Base-by-base conservation (phyloP, 139 green algal genomes). In the Chlamydomonas eustigma region DNA sequence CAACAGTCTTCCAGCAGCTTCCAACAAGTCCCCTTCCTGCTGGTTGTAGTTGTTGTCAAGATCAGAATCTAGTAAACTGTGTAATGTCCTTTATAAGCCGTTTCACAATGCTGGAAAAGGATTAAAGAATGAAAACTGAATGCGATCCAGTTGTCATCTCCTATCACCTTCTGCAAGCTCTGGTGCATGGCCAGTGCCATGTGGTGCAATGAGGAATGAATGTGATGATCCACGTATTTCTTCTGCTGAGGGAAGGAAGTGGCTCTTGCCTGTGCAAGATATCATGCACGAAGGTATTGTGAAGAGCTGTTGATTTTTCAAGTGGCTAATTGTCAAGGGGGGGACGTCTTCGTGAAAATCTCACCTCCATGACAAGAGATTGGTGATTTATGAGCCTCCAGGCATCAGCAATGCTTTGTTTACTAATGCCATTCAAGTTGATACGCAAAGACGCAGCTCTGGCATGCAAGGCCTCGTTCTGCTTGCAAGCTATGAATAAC, bases 171-270 rank as follows among this genome's bases (percentile, higher is more conserved):
- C 18, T 12, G 12, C 44, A 58, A 18, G 12, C 12, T 18, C 18
- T 28, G 44, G 44, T 58, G 44, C 18, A 58, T 58, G 44, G 44
- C 44, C n/a, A 18, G 44, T 18, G 44, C 12, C 44, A 58, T 12
- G 12, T 58, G 44, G 12, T 12, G 44, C 58, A 32, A 70, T 32
- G 25, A 37, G 58, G 58, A 24, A 32, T 28, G 58, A 22, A 70
- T 28, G 58, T 70, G 58, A 22, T 32, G 25, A 70, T 70, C 58
- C 22, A 70, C 58, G 58, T 70, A 70, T 28, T 32, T 35, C 58
- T 37, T 8, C 58, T 70, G 58, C 58, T 70, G 24, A 5, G 6
- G 6, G 58, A 70, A 70, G 12, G 66, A 35, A 51, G n/a, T 6
- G 58, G 58, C 34, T 28, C 58, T 70, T 32, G 58, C 58, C n/a